Evolutionary conservation across 2,329 filamentous ascomycete genomes (phyloP), one percentile per base, ranked within the genome.

Genomic region (Akanthomyces dipterigenus): DNA sequence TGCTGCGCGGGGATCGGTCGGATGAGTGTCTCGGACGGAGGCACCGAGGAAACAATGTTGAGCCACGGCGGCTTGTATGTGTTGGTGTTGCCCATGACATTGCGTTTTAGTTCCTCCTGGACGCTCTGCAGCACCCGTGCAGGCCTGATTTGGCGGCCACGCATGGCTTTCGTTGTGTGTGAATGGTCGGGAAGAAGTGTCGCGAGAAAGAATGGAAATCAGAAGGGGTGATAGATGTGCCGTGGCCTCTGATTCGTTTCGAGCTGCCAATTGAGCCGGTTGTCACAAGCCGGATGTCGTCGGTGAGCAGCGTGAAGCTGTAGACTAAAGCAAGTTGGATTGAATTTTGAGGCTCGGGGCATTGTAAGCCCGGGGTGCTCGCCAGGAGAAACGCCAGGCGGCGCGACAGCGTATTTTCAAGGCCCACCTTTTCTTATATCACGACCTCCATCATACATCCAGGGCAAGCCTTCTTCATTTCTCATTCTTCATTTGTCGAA

Each of bases 1-100:
- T 83, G 82, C 60, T 79, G 76, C 18, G 76, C 71, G 2, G 83
- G 77, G 60, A 82, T 72, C 6, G 80, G 78, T 60, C 86, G 80
- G 28, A 81, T 81, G 63, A 85, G 71, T 45, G 81, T 79, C 71
- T 88, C 84, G 66, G 82, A 72, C 4, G 86, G 86, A 40, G 85
- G 84, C 42, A 84, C 79, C 14, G 73, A 70, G 66, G 78, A 75
- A 65, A 86, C 71, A 34, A 80, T 78, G 11, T 77, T 70, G 63
- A 80, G 79, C 83, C 83, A 86, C 58, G 78, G 72, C 57, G 76
- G 74, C 51, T 69, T 70, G 68, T 72, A 69, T 57, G 69, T 69
- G 20, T 36, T 68, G 63, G 73, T 66, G 63, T 65, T 67, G 38
- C 68, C 65, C 57, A 79, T 71, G 64, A 77, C 70, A 55, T 68